These are phyloP conservation scores for Diaporthe caulivora DNA, from an alignment of 2,329 filamentous ascomycete genomes.

Conservation along the genomic window DNA sequence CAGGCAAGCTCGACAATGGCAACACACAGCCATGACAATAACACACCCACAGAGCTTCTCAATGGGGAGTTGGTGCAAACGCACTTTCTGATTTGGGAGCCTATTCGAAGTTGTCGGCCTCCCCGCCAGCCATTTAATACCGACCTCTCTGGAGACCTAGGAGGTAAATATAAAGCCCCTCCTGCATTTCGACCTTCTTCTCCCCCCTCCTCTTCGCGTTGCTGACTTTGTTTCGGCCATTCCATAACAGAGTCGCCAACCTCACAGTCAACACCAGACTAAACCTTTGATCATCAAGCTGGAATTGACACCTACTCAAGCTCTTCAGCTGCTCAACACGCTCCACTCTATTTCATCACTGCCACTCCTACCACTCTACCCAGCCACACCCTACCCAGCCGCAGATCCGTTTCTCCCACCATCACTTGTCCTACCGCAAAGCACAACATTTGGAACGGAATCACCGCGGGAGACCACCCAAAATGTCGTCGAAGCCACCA, in stretches of 20 bases:
- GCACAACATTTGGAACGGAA: neutral
- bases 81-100: neutral
- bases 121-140: neutral
- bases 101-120: neutral
- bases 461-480: neutral
- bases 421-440: neutral
- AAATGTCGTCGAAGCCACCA: neutral
- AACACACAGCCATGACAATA: neutral
- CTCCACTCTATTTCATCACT: neutral
- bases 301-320: neutral
- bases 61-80: neutral
- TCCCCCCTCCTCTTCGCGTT: neutral
- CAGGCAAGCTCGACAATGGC: slow-evolving; percentile 8
- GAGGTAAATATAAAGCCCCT: neutral
- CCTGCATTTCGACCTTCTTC: neutral
- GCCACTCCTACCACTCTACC: neutral
- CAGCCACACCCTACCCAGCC: neutral
- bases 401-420: no score
- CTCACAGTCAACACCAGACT: neutral
- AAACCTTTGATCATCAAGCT: neutral
- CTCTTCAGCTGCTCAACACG: neutral
- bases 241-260: neutral
- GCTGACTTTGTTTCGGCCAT: neutral
- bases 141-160: neutral
- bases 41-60: neutral